phyloP scores from a whole-genome alignment of 495 filamentous ascomycete species.

The Poronia punctata region DNA sequence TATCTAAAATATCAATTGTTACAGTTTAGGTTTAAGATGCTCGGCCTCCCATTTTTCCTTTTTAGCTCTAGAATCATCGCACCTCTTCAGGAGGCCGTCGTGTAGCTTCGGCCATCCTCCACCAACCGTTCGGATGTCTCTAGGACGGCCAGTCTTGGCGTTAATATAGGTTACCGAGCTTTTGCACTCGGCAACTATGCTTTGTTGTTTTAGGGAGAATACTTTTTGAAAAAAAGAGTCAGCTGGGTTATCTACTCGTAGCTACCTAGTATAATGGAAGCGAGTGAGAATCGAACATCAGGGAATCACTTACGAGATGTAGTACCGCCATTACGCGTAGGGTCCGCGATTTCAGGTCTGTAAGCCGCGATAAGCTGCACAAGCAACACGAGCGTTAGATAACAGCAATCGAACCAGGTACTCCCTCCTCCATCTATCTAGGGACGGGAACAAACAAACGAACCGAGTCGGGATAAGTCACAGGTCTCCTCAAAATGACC shows the following conservation, averaged over 20 bases:
- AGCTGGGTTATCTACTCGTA: no score
- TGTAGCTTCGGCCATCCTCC: slow-evolving; percentile 19
- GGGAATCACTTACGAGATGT: no score
- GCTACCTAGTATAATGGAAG: no score
- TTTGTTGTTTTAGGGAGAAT: slow-evolving; percentile 29
- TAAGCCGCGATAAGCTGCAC: slow-evolving; percentile 27
- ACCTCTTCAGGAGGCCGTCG: slow-evolving; percentile 18
- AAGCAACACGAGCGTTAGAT: no score
- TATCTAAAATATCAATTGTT: no score
- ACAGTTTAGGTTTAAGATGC: no score
- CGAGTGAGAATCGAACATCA: no score
- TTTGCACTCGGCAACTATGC: slow-evolving; percentile 24
- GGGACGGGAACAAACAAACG: no score
- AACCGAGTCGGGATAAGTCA: slow-evolving; percentile 30
- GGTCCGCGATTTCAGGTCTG: slow-evolving; percentile 21
- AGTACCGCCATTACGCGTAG: slow-evolving; percentile 20
- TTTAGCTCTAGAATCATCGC: slow-evolving; percentile 13
- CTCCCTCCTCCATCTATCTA: no score
- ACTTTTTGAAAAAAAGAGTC: no score
- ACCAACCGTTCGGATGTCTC: slow-evolving; percentile 24
- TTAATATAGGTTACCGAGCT: slow-evolving; percentile 20
- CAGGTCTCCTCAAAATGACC: slow-evolving; percentile 17
- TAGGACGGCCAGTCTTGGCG: slow-evolving; percentile 18
- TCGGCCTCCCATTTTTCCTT: slow-evolving; percentile 19
- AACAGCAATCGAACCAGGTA: no score